Percentiles rank a stretch among this genome's conserved stretches.
Conservation (phyloP, 306 rosid genomes). For the Trifolium repens region DNA sequence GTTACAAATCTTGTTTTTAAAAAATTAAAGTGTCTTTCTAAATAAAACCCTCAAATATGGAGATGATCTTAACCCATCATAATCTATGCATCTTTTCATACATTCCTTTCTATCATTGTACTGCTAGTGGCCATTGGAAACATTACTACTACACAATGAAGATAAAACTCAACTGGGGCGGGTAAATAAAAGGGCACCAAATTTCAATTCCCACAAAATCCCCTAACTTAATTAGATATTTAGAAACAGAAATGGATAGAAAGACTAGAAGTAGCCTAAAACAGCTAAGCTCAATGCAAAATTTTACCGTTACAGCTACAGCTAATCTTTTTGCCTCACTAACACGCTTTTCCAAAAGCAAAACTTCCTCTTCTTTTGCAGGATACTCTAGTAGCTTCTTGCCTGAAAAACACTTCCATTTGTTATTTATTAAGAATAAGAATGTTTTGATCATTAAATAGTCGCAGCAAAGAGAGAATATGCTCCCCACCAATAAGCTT, state of each 20-base stretch:
- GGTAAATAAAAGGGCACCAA: not conserved
- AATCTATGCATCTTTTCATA: no score
- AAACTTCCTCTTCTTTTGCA: constrained; percentile 71
- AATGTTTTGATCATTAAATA: not conserved
- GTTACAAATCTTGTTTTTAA: no score
- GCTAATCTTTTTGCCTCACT: constrained; percentile 78
- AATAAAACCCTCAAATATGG: no score
- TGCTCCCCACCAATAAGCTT: constrained; percentile 67
- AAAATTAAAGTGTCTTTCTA: no score
- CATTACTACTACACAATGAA: not conserved
- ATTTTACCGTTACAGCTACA: constrained; percentile 54
- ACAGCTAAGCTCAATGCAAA: not conserved
- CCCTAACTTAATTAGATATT: not conserved
- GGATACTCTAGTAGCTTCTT: constrained; percentile 71
- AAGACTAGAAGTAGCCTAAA: not conserved
- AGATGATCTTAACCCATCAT: no score
- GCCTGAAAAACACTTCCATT: constrained; percentile 48
- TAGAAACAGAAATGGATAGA: not conserved
- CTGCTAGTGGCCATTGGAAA: not conserved
- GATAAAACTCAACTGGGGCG: not conserved
- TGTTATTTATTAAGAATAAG: constrained; percentile 15
- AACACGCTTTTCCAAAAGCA: constrained; percentile 69
- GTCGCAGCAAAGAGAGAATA: constrained; percentile 24
- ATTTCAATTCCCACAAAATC: not conserved
- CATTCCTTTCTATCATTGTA: no score